These are phyloP conservation scores for Calycina marina DNA, from an alignment of 2,329 filamentous ascomycete genomes.

Conservation along the genomic window DNA sequence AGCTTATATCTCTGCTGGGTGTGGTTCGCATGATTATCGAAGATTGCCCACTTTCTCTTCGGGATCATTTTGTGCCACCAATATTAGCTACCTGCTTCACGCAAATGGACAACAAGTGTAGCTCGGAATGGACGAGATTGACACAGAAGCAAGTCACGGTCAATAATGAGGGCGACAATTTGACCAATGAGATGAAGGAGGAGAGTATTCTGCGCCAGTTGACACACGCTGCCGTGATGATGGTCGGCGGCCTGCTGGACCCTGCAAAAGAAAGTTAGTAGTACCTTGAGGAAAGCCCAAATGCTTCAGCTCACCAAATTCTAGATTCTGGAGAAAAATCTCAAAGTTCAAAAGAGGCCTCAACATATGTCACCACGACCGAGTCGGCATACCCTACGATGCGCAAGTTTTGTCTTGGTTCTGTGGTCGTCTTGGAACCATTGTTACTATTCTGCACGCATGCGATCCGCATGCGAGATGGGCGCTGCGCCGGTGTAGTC, in stretches of 20 bases:
- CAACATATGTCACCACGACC: slow-evolving; percentile 13
- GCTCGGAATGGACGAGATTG: slow-evolving; percentile 71
- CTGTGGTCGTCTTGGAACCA: slow-evolving; percentile 67
- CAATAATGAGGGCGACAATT: slow-evolving; percentile 57
- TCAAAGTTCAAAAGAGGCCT: slow-evolving; percentile 16
- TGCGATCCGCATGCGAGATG: slow-evolving; percentile 78
- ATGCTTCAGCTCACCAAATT: not conserved
- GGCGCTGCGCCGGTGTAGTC: slow-evolving; percentile 73
- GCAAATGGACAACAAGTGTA: slow-evolving; percentile 79
- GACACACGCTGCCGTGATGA: slow-evolving; percentile 81
- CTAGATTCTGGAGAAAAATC: slow-evolving; percentile 10
- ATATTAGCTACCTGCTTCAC: slow-evolving; percentile 70
- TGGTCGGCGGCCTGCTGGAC: slow-evolving; percentile 81
- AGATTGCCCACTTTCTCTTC: slow-evolving; percentile 69
- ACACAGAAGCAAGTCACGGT: slow-evolving; percentile 45
- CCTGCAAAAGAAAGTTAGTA: slow-evolving; percentile 49
- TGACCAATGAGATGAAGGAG: slow-evolving; percentile 95
- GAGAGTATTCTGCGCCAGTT: slow-evolving; percentile 90
- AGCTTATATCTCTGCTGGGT: slow-evolving; percentile 85
- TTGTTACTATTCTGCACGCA: slow-evolving; percentile 86
- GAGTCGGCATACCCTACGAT: slow-evolving; percentile 37
- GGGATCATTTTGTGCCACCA: slow-evolving; percentile 69
- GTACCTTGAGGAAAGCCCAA: not conserved
- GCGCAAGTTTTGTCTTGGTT: slow-evolving; percentile 68
- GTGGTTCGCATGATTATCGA: slow-evolving; percentile 81